phyloP scores from a whole-genome alignment of 163 green algal species.

The Chlorella variabilis region DNA sequence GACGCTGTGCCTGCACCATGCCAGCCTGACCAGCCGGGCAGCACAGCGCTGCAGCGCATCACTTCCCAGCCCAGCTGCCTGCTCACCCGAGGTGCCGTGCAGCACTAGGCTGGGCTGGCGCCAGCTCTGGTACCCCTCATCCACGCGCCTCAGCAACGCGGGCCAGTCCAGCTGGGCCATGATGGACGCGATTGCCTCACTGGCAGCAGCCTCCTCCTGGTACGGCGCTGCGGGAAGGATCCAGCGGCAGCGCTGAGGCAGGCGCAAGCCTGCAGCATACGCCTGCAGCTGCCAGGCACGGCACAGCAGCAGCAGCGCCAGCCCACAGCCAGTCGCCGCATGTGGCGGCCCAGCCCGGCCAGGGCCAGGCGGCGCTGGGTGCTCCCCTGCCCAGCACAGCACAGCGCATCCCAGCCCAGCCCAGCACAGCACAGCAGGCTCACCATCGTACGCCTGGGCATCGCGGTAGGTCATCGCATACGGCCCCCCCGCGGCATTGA shows the following conservation, averaged over 20 bases:
- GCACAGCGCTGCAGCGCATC: too few relatives aligned
- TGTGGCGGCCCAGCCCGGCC: too few relatives aligned
- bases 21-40: too few relatives aligned
- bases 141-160: slow-evolving; percentile 63
- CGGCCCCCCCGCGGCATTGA: slow-evolving; percentile 36
- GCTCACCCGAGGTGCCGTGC: slow-evolving; percentile 57
- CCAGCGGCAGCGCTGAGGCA: not conserved
- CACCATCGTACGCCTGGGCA: slow-evolving; percentile 17
- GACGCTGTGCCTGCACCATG: too few relatives aligned
- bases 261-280: not conserved
- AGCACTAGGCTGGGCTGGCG: slow-evolving; percentile 67
- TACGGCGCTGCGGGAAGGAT: slow-evolving; percentile 41
- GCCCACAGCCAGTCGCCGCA: too few relatives aligned
- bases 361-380: too few relatives aligned
- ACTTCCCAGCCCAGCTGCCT: too few relatives aligned
- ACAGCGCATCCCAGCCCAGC: too few relatives aligned
- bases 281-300: too few relatives aligned
- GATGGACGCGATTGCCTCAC: slow-evolving; percentile 54
- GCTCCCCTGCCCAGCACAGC: too few relatives aligned
- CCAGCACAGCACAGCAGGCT: too few relatives aligned
- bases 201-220: slow-evolving; percentile 55
- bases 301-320: not conserved
- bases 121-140: slow-evolving; percentile 74
- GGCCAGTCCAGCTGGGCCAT: slow-evolving; percentile 75
- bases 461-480: slow-evolving; percentile 19